These are phyloP conservation scores for Ophiostoma ulmi DNA, from an alignment of 2,329 filamentous ascomycete genomes.

Conservation along the genomic window DNA sequence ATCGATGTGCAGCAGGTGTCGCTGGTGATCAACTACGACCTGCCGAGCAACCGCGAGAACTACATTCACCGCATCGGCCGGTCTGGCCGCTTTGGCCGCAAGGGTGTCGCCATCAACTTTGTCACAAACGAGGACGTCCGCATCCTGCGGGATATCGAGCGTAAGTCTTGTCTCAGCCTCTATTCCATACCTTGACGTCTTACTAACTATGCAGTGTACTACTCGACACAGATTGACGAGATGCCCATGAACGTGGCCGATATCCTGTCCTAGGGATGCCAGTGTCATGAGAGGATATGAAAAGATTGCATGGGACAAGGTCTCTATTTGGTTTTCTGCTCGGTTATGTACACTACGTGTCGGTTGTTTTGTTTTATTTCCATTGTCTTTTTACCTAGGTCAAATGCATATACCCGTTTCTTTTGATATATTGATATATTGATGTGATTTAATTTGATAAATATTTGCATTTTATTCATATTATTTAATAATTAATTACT, in stretches of 20 bases:
- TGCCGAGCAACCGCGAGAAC: constrained; percentile 97
- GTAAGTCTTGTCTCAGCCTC: constrained; percentile 46
- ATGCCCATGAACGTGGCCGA: constrained; percentile 94
- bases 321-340: not conserved
- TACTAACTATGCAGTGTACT: constrained; percentile 60
- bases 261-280: constrained; percentile 38
- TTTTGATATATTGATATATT: not conserved
- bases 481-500: no score
- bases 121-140: constrained; percentile 97
- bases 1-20: constrained; percentile 99
- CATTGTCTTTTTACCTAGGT: not conserved
- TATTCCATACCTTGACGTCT: not conserved
- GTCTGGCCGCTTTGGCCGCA: constrained; percentile 90
- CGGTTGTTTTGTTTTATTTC: not conserved
- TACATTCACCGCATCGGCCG: constrained; percentile 98
- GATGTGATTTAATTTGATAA: not conserved
- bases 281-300: constrained; percentile 15
- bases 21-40: constrained; percentile 97
- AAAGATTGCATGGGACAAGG: constrained; percentile 4
- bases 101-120: constrained; percentile 99
- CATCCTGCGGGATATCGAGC: constrained; percentile 93
- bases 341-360: constrained; percentile 7
- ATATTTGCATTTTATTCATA: no score
- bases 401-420: constrained; percentile 18
- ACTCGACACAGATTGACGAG: constrained; percentile 94